These are phyloP conservation scores for Cylindrotheca closterium DNA, from an alignment of 108 stramenopile species.

Conservation along the genomic window DNA sequence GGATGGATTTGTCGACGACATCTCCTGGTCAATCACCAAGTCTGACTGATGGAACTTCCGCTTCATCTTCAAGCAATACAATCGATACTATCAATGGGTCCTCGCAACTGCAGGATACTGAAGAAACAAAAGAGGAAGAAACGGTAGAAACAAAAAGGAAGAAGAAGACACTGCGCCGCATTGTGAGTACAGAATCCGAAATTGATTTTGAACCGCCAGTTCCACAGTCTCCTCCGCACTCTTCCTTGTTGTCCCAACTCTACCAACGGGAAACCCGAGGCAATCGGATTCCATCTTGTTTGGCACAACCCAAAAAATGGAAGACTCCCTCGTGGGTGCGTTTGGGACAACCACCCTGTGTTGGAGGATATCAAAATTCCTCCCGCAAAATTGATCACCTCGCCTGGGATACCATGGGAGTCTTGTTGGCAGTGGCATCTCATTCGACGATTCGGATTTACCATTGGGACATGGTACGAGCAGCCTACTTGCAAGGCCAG, in stretches of 20 bases:
- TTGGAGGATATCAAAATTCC: not conserved
- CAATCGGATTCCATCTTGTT: not conserved
- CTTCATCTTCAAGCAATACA: too few species aligned
- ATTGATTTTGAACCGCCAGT: not conserved
- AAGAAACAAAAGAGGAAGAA: too few species aligned
- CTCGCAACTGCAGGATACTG: too few species aligned
- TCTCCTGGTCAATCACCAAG: too few species aligned
- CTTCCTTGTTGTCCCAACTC: not conserved
- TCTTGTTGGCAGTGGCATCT: conserved; percentile 40
- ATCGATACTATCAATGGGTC: too few species aligned
- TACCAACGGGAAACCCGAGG: not conserved
- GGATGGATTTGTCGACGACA: too few species aligned
- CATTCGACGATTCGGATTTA: conserved; percentile 24
- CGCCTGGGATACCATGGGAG: conserved; percentile 45
- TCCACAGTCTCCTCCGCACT: not conserved
- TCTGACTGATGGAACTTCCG: too few species aligned
- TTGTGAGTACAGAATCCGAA: not conserved
- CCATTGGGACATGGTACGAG: conserved; percentile 51
- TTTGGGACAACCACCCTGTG: conserved; percentile 1
- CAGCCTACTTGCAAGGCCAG: conserved; percentile 22
- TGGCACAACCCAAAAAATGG: conserved; percentile 7
- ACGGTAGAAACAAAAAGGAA: too few species aligned
- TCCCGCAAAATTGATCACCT: conserved; percentile 22
- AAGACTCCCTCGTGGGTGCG: conserved; percentile 24
- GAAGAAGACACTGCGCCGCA: too few species aligned